Evolutionary conservation across 2,329 filamentous ascomycete species (phyloP).

Genomic region (Penicillium sclerotiorum): DNA sequence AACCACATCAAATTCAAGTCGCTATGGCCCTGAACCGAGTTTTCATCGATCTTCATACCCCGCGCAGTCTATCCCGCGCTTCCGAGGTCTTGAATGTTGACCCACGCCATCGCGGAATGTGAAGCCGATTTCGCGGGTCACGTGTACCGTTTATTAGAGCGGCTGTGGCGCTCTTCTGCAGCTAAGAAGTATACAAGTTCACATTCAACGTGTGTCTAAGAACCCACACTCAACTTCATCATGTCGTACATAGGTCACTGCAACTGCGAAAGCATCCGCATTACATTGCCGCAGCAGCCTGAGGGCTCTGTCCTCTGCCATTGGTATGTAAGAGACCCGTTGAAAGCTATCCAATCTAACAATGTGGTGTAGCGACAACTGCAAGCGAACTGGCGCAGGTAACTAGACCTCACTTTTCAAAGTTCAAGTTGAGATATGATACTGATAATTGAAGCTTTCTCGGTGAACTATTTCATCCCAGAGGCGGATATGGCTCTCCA

Average conservation of each 20-base stretch:
- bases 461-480: conserved; percentile 26
- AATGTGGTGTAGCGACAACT: conserved; percentile 16
- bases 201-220: too few species aligned
- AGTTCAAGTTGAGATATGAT: neutral
- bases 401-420: neutral
- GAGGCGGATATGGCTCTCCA: conserved; percentile 22
- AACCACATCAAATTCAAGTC: too few species aligned
- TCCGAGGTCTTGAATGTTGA: neutral
- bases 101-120: neutral
- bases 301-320: conserved; percentile 21
- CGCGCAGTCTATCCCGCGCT: neutral
- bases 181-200: too few species aligned
- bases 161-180: too few species aligned
- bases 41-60: neutral
- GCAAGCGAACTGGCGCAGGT: conserved; percentile 26
- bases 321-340: conserved; percentile 24
- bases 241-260: conserved; percentile 30
- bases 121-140: too few species aligned
- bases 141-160: too few species aligned
- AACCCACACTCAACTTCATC: too few species aligned
- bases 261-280: conserved; percentile 26
- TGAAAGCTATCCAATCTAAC: neutral
- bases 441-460: conserved; percentile 21
- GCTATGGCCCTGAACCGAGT: too few species aligned
- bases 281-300: conserved; percentile 24